Evolutionary conservation across 73 alveolate genomes (phyloP), one percentile per base, ranked within the genome.

Genomic region (Tetrahymena elliotti): DNA sequence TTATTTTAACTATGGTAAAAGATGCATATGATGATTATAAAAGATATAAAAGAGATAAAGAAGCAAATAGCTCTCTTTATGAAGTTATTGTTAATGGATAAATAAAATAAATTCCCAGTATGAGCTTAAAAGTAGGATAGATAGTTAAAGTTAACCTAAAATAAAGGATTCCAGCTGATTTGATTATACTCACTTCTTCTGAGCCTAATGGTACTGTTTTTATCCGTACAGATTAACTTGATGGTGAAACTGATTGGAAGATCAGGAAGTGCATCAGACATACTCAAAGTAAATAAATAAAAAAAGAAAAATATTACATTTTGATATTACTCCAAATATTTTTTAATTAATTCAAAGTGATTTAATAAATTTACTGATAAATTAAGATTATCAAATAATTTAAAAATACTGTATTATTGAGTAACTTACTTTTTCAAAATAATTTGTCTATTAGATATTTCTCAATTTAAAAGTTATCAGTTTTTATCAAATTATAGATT

Each of bases 171-270:
- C 99, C 99, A 2, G 99, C 99, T 33, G 99, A 98, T 94, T 83
- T 98, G 96, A n/a, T 95, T 18, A 84, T 93, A 6, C 93, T 95
- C 20, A 83, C 53, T 35, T 92, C 96, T 6, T 52, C 92, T 84
- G 98, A 94, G 27, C 52, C 41, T 22, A 38, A 93, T 22, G 96
- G 93, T 36, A 37, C 84, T 53, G 96, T 95, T 24, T 93, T 93
- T 39, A 93, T 93, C 38, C 96, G 96, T 37, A 93, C 97, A 38
- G 99, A 99, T 95, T 98, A 99, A 96, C 96, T 99, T 52, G 99
- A 99, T 97, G 99, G 99, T 15, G 99, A 99, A 95, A 99, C 99
- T 4, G 99, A 99, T 94, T 99, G 99, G 99, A 99, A 99, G 95
- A 95, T 98, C 27, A 93, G 99, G 33, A 98, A 98, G 93, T 99